Base-by-base conservation (phyloP, 768 basidiomycete genomes). In the Mycena filopes region DNA sequence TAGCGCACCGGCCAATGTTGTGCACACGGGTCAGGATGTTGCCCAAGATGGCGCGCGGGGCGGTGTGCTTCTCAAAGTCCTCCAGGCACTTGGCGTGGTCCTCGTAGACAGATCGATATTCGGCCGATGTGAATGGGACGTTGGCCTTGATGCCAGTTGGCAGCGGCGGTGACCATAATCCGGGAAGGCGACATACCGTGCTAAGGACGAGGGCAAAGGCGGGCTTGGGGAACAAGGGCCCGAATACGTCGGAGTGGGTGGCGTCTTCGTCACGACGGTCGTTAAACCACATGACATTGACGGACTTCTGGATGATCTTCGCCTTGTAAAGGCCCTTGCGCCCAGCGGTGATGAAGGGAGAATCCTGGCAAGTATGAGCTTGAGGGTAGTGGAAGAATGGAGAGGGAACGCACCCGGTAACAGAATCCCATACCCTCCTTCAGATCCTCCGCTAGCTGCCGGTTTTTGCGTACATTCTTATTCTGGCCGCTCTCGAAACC, bases 321-420 rank as follows among this genome's bases (percentile, higher is more conserved):
- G 70, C 58, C 57, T 75, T 67, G 60, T 74, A 78, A 0, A 77
- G n/a, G n/a, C n/a, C n/a, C n/a, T n/a, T n/a, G n/a, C n/a, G n/a
- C n/a, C n/a, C n/a, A n/a, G n/a, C n/a, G n/a, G n/a, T n/a, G n/a
- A n/a, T n/a, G n/a, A n/a, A n/a, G n/a, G n/a, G n/a, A n/a, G n/a
- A n/a, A n/a, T n/a, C n/a, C n/a, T n/a, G n/a, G n/a, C n/a, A n/a
- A n/a, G n/a, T n/a, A n/a, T n/a, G n/a, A n/a, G n/a, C n/a, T n/a
- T n/a, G n/a, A n/a, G n/a, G n/a, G n/a, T n/a, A n/a, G n/a, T n/a
- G n/a, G n/a, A n/a, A n/a, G n/a, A n/a, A n/a, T n/a, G n/a, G n/a
- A n/a, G n/a, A n/a, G n/a, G n/a, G n/a, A n/a, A n/a, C n/a, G n/a
- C n/a, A n/a, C n/a, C n/a, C 68, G 66, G 40, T 71, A 76, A 4